Evolutionary conservation across 768 basidiomycete species (phyloP).

Genomic region (Filobasidium wieringae): DNA sequence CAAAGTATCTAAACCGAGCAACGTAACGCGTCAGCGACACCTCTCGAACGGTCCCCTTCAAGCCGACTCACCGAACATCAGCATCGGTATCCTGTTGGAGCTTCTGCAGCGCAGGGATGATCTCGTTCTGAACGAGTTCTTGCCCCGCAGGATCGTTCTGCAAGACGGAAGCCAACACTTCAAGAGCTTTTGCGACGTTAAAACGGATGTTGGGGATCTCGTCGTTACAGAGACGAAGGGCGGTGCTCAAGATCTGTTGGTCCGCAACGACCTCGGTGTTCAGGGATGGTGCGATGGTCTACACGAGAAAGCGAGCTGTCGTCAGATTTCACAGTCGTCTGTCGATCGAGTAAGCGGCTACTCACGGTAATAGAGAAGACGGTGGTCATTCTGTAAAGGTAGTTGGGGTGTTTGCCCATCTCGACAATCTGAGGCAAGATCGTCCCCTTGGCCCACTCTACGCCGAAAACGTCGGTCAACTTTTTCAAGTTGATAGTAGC

Average conservation of each 20-base stretch:
- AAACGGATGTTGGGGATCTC: constrained; percentile 98
- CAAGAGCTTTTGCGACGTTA: constrained; percentile 91
- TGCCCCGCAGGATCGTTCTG: constrained; percentile 53
- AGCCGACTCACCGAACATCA: constrained; percentile 60
- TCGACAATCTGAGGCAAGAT: constrained; percentile 95
- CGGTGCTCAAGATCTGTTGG: constrained; percentile 63
- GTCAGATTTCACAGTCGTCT: neutral
- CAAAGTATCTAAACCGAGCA: constrained; percentile 45
- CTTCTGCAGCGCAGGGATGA: constrained; percentile 72
- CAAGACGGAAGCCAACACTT: constrained; percentile 68
- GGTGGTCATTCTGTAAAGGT: constrained; percentile 95
- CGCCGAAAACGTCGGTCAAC: constrained; percentile 93
- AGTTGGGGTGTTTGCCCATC: constrained; percentile 95
- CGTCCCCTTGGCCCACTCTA: constrained; percentile 86
- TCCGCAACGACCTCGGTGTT: constrained; percentile 69
- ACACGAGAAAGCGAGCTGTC: neutral
- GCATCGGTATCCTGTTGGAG: constrained; percentile 82
- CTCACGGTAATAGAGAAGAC: constrained; percentile 93
- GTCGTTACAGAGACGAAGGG: constrained; percentile 71
- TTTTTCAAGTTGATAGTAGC: constrained; percentile 94
- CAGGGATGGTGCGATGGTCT: constrained; percentile 93
- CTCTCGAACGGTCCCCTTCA: neutral
- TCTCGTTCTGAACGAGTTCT: constrained; percentile 58
- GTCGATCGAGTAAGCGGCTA: constrained; percentile 7
- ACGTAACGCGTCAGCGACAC: neutral